Base-by-base conservation (phyloP, 2,329 filamentous ascomycete genomes). In the Drechmeria coniospora region DNA sequence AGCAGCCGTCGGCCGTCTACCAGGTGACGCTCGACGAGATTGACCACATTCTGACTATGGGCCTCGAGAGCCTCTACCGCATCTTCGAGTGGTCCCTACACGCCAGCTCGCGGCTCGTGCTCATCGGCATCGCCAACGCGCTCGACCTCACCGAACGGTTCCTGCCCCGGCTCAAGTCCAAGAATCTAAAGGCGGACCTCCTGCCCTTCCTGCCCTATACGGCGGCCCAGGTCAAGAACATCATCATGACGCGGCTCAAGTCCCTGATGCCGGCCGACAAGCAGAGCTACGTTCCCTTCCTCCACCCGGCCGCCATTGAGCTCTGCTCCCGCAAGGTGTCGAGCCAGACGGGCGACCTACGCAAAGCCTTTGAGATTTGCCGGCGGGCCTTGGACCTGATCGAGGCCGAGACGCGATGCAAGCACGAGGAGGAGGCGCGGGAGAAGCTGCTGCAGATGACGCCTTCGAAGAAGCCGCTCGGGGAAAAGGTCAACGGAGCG, bases 81-180 rank as follows among this genome's bases (percentile, higher is more conserved):
- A 63, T 98, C n/a, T 94, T 98, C 41, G 86, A 94, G 49, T 95
- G 87, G 86, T 92, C 90, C 2, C 61, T 98, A 44, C 72, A 82
- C 36, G 74, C 74, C 36, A 69, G 71, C 2, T 94, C 90, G 0
- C 73, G 71, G 13, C 72, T 98, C 5, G 62, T 90, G 20, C 62
- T 98, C 12, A 70, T 98, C 27, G 90, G 90, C 26, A 93, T 98
- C 45, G 90, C 90, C 41, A 98, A 98, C 45, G 90, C 90, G 4
- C 64, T 98, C 29, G 90, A 98, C 48, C 62, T 98, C 31, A 98
- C 90, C 0, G 90, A 95, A 48, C 80, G 90, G 8, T 93, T 94
- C 42, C 65, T 98, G 13, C 90, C 90, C 27, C 79, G 87, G 28
- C 69, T 98, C 36, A 95, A 95, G 59, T 75, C 84, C 13, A 81